These are phyloP conservation scores for Penicillium coffeae DNA, from an alignment of 495 filamentous ascomycete genomes.

Conservation along the genomic window DNA sequence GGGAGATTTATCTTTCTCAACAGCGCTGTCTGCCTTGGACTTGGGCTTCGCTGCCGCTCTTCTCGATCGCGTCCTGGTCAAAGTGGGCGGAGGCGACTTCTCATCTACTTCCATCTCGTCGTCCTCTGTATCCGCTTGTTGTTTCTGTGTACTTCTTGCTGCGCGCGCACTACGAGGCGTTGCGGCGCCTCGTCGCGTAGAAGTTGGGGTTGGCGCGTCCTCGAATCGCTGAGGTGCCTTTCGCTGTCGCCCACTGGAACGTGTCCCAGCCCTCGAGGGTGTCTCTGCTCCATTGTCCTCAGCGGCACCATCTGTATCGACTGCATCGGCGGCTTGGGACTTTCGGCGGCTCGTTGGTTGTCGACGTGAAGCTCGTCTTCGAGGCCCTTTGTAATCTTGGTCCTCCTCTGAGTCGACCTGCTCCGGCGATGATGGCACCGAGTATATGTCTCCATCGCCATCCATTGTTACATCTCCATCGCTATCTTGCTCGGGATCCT, in stretches of 20 bases:
- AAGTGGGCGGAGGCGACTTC: constrained; percentile 15
- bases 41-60: constrained; percentile 24
- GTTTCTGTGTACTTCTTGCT: constrained; percentile 22
- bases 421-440: constrained; percentile 19
- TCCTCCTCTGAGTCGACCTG: constrained; percentile 12
- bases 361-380: constrained; percentile 21
- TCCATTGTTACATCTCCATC: constrained; percentile 38
- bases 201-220: constrained; percentile 21
- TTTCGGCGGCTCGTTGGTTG: constrained; percentile 20
- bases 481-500: constrained; percentile 20
- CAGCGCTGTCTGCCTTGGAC: constrained; percentile 10
- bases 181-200: constrained; percentile 18
- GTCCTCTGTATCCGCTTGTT: constrained; percentile 11
- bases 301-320: constrained; percentile 3
- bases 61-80: constrained; percentile 28
- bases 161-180: constrained; percentile 23
- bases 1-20: constrained; percentile 19
- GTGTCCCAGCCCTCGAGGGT: constrained; percentile 19
- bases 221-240: constrained; percentile 39
- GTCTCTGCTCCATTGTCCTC: constrained; percentile 18
- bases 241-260: constrained; percentile 40
- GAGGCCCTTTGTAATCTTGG: constrained; percentile 15
- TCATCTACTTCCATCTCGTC: constrained; percentile 20
- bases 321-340: constrained; percentile 1
- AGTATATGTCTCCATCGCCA: constrained; percentile 13